A percentile compares a stretch with the other conserved stretches of the same genome.
Conservation (phyloP, 1,284 basidiomycete species). For the Ustilago bromivora region DNA sequence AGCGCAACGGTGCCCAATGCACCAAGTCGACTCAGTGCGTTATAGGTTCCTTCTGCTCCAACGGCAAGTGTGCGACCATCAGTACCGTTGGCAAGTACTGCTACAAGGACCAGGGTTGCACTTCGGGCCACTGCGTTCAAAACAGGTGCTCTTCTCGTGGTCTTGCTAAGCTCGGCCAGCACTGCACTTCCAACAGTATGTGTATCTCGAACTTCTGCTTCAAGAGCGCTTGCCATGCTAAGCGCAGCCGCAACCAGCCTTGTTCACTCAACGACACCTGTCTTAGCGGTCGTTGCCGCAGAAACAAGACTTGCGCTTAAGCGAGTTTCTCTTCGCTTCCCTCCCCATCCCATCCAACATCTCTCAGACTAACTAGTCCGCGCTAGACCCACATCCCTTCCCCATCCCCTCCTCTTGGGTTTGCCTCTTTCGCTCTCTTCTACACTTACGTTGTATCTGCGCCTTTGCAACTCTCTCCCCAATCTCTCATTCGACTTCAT, state of each 20-base stretch:
- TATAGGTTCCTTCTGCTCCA: slow-evolving; percentile 28
- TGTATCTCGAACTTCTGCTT: slow-evolving; percentile 38
- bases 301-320: slow-evolving; percentile 35
- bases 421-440: background rate
- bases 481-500: background rate
- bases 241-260: slow-evolving; percentile 23
- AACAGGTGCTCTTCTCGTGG: slow-evolving; percentile 31
- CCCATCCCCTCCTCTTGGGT: background rate
- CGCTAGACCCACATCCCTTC: slow-evolving; percentile 18
- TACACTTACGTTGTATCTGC: background rate
- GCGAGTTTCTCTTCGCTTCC: background rate
- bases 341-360: too few relatives aligned
- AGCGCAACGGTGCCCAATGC: slow-evolving; percentile 11
- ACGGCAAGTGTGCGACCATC: slow-evolving; percentile 26
- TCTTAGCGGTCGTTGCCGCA: slow-evolving; percentile 19
- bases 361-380: slow-evolving; percentile 7
- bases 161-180: slow-evolving; percentile 16
- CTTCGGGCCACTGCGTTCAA: slow-evolving; percentile 26
- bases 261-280: slow-evolving; percentile 38
- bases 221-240: slow-evolving; percentile 28
- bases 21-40: slow-evolving; percentile 39
- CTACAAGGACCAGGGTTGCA: slow-evolving; percentile 49
- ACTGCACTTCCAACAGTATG: slow-evolving; percentile 15
- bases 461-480: background rate
- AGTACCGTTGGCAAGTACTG: slow-evolving; percentile 25